These are phyloP conservation scores for Aspergillus floridensis DNA, from an alignment of 2,329 filamentous ascomycete genomes.

Conservation along the genomic window DNA sequence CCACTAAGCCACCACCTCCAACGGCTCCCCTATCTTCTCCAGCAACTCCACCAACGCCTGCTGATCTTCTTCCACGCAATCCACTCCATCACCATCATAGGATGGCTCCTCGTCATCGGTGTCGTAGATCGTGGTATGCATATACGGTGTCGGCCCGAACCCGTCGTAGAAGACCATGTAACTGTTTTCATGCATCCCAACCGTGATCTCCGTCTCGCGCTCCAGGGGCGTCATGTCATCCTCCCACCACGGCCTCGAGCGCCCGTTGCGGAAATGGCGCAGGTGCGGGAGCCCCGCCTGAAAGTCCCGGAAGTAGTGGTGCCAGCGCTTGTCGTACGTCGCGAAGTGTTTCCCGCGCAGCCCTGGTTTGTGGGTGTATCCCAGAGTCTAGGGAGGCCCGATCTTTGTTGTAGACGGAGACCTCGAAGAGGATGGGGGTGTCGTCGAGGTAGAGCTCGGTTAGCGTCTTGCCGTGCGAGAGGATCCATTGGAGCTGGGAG, in stretches of 20 bases:
- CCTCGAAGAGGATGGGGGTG: slow-evolving; percentile 37
- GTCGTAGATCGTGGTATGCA: not conserved
- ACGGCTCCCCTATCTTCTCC: no score
- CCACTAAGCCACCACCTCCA: no score
- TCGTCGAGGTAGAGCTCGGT: slow-evolving; percentile 45
- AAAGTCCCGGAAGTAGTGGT: slow-evolving; percentile 23
- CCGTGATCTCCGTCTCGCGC: slow-evolving; percentile 14
- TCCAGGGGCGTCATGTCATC: slow-evolving; percentile 20
- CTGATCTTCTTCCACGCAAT: no score
- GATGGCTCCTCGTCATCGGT: no score
- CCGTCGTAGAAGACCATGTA: slow-evolving; percentile 24
- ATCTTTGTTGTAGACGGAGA: slow-evolving; percentile 4
- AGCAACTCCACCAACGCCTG: no score
- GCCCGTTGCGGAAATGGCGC: slow-evolving; percentile 19
- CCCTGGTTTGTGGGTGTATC: not conserved
- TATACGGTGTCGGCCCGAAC: slow-evolving; percentile 18
- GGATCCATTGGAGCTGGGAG: slow-evolving; percentile 50
- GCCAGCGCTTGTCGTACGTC: slow-evolving; percentile 20
- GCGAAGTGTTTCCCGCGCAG: not conserved
- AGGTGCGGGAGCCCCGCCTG: slow-evolving; percentile 16
- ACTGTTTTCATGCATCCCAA: slow-evolving; percentile 11
- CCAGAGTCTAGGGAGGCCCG: not conserved
- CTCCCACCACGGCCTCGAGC: slow-evolving; percentile 1
- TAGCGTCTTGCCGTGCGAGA: slow-evolving; percentile 39
- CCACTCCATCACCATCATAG: no score